Percentiles rank a stretch among this genome's conserved stretches.
Evolutionary conservation across 108 stramenopile species (phyloP).

Genomic region (Cyclostephanos tholiformis): DNA sequence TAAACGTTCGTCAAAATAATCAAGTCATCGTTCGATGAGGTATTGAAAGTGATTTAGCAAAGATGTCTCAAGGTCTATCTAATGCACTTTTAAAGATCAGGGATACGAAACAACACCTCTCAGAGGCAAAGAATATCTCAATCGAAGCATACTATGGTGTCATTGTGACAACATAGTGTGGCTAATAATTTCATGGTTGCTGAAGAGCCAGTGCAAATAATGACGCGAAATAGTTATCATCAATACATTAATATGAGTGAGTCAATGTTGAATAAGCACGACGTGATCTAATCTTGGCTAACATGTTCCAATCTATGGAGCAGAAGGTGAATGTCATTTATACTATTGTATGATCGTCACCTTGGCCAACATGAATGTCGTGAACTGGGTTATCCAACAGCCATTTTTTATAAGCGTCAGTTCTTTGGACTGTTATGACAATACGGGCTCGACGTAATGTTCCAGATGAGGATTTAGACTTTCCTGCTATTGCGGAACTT

Average conservation of each 20-base stretch:
- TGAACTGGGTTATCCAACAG: slow-evolving; percentile 75
- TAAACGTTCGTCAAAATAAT: too few relatives aligned
- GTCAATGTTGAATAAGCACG: slow-evolving; percentile 8
- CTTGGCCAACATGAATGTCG: slow-evolving; percentile 54
- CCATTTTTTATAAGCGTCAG: slow-evolving; percentile 79
- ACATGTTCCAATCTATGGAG: slow-evolving; percentile 26
- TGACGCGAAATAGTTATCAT: background rate
- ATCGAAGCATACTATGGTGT: too few relatives aligned
- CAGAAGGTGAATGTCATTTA: background rate
- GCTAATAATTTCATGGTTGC: too few relatives aligned
- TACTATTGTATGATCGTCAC: slow-evolving; percentile 31
- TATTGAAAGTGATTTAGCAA: too few relatives aligned
- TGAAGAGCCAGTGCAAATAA: too few relatives aligned
- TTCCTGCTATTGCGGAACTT: slow-evolving; percentile 10
- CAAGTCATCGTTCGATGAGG: too few relatives aligned
- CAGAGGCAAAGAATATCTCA: too few relatives aligned
- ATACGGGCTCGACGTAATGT: slow-evolving; percentile 79
- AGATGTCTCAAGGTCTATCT: too few relatives aligned
- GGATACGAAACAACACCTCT: too few relatives aligned
- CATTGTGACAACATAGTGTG: too few relatives aligned
- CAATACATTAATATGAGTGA: background rate
- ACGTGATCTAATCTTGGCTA: slow-evolving; percentile 12
- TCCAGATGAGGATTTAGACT: slow-evolving; percentile 34
- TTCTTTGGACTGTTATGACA: slow-evolving; percentile 74
- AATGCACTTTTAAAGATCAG: too few relatives aligned